Percentiles rank a stretch among this genome's conserved stretches.
phyloP scores from a whole-genome alignment of 202 grass and related monocot genomes.

The Carex sylvatica region DNA sequence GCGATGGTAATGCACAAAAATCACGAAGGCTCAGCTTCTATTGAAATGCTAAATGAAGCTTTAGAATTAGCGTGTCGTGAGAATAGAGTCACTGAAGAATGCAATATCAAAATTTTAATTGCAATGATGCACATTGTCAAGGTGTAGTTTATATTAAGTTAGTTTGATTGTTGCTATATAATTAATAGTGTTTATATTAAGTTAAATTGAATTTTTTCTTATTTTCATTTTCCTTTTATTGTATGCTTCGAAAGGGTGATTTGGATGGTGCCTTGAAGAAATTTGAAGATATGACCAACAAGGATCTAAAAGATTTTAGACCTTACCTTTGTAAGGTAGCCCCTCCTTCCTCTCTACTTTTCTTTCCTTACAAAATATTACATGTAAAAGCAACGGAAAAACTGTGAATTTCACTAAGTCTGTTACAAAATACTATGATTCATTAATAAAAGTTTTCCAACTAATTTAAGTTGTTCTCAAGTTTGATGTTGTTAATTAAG shows the following conservation, averaged over 20 bases:
- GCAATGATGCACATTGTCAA: constrained; percentile 80
- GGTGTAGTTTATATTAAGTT: constrained; percentile 33
- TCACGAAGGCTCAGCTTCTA: constrained; percentile 42
- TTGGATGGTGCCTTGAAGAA: constrained; percentile 60
- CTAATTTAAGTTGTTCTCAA: not conserved
- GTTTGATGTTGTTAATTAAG: not conserved
- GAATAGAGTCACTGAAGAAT: constrained; percentile 64
- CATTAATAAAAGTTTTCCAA: not conserved
- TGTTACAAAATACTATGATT: not conserved
- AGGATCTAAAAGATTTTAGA: constrained; percentile 79
- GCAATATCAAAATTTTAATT: constrained; percentile 82
- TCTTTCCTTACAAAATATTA: not conserved
- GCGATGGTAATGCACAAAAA: constrained; percentile 77
- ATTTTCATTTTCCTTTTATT: not conserved
- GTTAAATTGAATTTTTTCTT: constrained; percentile 19
- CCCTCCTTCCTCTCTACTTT: not conserved
- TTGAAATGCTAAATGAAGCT: constrained; percentile 86
- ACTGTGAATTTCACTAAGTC: not conserved
- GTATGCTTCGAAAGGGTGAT: constrained; percentile 40
- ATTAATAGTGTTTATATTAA: not conserved
- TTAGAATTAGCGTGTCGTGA: constrained; percentile 64
- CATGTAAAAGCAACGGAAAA: not conserved
- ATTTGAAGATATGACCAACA: constrained; percentile 65
- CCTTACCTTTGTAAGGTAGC: constrained; percentile 80
- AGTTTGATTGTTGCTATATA: not conserved